phyloP scores from a whole-genome alignment of 805 yeast species.

The Wickerhamiella spandovensis region DNA sequence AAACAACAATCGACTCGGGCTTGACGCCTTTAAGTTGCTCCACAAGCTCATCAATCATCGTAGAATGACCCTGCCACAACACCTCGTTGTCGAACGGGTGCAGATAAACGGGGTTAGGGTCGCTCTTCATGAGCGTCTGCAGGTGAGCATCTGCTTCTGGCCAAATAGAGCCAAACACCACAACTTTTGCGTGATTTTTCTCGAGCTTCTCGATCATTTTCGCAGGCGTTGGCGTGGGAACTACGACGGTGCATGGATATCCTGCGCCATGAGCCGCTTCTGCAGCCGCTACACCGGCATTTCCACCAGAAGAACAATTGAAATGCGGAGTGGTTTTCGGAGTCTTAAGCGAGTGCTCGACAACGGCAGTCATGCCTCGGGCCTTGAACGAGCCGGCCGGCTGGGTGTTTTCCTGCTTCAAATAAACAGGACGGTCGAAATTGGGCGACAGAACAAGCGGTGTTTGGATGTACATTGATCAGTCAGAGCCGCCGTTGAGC shows the following conservation, averaged over 20 bases:
- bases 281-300: conserved; percentile 96
- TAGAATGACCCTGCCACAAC: conserved; percentile 92
- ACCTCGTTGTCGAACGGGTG: conserved; percentile 92
- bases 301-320: conserved; percentile 66
- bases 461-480: conserved; percentile 26
- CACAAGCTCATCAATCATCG: conserved; percentile 75
- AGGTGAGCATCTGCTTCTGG: conserved; percentile 66
- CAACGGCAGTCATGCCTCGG: conserved; percentile 21
- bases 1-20: conserved; percentile 72
- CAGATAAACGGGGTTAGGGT: conserved; percentile 69
- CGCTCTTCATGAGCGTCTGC: conserved; percentile 64
- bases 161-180: conserved; percentile 59
- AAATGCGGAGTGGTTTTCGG: conserved; percentile 24
- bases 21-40: conserved; percentile 61
- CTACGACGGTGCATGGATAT: conserved; percentile 41
- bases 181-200: conserved; percentile 37
- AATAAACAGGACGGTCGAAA: conserved; percentile 55
- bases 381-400: conserved; percentile 91
- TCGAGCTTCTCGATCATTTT: conserved; percentile 35
- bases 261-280: conserved; percentile 63
- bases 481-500: no score
- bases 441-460: conserved; percentile 63
- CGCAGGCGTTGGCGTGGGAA: conserved; percentile 38
- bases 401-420: conserved; percentile 76
- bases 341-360: conserved; percentile 33